Evolutionary conservation across 108 stramenopile genomes (phyloP), one percentile per base, ranked within the genome.

Genomic region (Cyclotella cryptica): DNA sequence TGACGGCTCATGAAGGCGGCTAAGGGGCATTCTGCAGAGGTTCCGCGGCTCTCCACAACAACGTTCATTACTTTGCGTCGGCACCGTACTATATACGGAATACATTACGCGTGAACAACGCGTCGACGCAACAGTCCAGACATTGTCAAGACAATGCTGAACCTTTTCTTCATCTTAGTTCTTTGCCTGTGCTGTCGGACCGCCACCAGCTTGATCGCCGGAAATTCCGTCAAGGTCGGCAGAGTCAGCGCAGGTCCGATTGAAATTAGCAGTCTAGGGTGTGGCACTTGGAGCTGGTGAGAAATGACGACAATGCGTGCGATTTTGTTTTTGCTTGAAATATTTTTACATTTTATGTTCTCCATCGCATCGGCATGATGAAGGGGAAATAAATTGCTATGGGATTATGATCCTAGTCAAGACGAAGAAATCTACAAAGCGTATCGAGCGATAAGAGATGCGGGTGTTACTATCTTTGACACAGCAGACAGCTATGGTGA

Each of bases 401-500:
- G 86, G 72, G 89, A 90, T 43, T 95, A 95, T 64, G 88, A 92
- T 78, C 88, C 91, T 22, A 84, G 79, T 21, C 91, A 92, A 78
- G 93, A 95, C 63, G 91, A 91, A 47, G 90, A 90, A 47, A 91
- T 95, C 19, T 95, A 89, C 69, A 59, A 83, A 54, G 85, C 88
- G 2, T 95, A 91, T 66, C 71, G 85, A 46, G 74, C 78, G n/a
- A 63, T 92, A 14, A 77, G 93, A 12, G 64, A 87, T 66, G 88
- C 87, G 10, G 95, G 95, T 41, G 92, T 96, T 5, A 87, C 91
- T 13, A 63, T 96, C 12, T 96, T 94, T 66, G 93, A 96, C 69
- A 96, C 95, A 5, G 95, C 93, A 22, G 93, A 96, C 64, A 80
- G 78, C 47, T 96, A 93, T 71, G 93, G 70, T 59, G 13, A 47